Evolutionary conservation across 2,329 filamentous ascomycete species (phyloP).

Genomic region (Trichocomaceae sp.): DNA sequence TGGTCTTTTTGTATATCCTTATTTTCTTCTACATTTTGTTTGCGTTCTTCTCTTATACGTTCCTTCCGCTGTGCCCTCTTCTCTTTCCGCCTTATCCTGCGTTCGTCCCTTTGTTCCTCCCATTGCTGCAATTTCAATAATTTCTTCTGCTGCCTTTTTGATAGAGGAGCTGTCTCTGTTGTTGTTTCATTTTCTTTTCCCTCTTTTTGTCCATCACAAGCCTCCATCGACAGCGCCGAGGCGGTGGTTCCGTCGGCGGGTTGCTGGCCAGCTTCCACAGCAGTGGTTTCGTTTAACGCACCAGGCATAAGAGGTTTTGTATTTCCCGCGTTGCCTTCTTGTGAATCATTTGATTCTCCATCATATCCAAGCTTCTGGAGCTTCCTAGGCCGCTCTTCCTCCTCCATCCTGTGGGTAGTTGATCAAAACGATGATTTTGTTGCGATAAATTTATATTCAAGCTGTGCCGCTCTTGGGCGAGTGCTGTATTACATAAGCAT

Average conservation of each 20-base stretch:
- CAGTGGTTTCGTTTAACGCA: constrained; percentile 15
- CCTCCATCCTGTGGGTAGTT: constrained; percentile 42
- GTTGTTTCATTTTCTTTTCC: constrained; percentile 3
- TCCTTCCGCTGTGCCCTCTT: constrained; percentile 47
- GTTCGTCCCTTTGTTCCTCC: constrained; percentile 62
- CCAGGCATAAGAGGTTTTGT: constrained; percentile 27
- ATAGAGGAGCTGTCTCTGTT: constrained; percentile 43
- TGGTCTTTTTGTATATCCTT: constrained; percentile 22
- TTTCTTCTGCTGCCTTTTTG: constrained; percentile 83
- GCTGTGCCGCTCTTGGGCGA: too few species aligned
- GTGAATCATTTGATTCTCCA: neutral
- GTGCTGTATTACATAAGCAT: too few species aligned
- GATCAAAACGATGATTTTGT: neutral
- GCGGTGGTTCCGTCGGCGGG: constrained; percentile 2
- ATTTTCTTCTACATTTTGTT: constrained; percentile 31
- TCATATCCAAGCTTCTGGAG: constrained; percentile 46
- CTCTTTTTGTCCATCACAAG: constrained; percentile 6
- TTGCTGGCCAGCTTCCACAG: constrained; percentile 16
- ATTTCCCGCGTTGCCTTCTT: constrained; percentile 15
- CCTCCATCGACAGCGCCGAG: neutral
- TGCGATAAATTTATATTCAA: neutral
- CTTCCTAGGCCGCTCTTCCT: constrained; percentile 50
- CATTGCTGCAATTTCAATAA: constrained; percentile 64
- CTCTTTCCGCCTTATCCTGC: constrained; percentile 54
- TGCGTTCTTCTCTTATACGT: constrained; percentile 40